Conservation (phyloP, 2,329 filamentous ascomycete genomes). For the Teratosphaeria viscida region DNA sequence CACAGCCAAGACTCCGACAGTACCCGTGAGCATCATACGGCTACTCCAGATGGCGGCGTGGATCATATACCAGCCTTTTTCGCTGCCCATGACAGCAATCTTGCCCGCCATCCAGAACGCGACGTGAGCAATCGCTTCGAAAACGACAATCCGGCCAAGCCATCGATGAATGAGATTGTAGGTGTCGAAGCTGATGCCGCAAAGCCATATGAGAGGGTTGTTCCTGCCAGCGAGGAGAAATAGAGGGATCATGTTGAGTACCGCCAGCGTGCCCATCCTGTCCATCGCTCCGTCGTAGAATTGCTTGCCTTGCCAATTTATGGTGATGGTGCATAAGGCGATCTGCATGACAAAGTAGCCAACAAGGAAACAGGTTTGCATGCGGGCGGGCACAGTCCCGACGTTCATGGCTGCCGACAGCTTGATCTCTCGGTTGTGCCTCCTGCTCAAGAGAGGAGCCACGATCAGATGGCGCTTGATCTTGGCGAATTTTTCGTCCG, state of each 20-base stretch:
- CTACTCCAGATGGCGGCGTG: slow-evolving; percentile 29
- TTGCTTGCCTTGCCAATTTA: slow-evolving; percentile 55
- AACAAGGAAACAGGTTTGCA: slow-evolving; percentile 37
- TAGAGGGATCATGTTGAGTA: slow-evolving; percentile 69
- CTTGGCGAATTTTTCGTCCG: slow-evolving; percentile 40
- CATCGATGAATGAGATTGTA: slow-evolving; percentile 75
- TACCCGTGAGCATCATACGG: slow-evolving; percentile 49
- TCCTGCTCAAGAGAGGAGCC: slow-evolving; percentile 37
- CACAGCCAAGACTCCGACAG: slow-evolving; percentile 52
- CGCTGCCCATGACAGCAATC: slow-evolving; percentile 28
- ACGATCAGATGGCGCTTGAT: slow-evolving; percentile 38
- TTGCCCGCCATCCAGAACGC: slow-evolving; percentile 46
- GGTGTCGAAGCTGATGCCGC: slow-evolving; percentile 69
- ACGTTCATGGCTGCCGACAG: slow-evolving; percentile 39
- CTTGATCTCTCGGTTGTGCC: slow-evolving; percentile 43
- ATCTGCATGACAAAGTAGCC: slow-evolving; percentile 41
- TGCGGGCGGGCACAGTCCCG: slow-evolving; percentile 39
- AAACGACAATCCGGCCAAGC: slow-evolving; percentile 64
- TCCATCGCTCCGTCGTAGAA: slow-evolving; percentile 57
- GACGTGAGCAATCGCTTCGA: slow-evolving; percentile 59
- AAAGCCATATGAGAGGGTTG: slow-evolving; percentile 62
- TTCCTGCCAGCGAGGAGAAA: slow-evolving; percentile 48
- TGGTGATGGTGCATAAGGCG: slow-evolving; percentile 36
- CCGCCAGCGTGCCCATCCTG: slow-evolving; percentile 58
- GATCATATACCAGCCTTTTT: slow-evolving; percentile 42